Evolutionary conservation across 1,139 yeast species (phyloP).

Genomic region (Candida pseudoviswanathii): DNA sequence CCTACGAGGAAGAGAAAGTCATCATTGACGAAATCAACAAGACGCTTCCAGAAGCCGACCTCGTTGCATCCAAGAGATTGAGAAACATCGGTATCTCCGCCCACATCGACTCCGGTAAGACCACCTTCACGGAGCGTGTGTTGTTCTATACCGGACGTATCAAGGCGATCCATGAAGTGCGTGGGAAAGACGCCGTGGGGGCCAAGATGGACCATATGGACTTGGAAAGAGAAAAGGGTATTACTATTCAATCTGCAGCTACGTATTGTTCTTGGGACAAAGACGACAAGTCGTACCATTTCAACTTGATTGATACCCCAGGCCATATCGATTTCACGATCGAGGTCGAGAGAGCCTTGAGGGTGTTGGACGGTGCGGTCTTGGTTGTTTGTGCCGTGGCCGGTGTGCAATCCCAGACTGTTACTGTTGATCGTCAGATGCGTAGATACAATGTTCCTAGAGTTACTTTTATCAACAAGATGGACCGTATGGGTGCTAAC

Average conservation of each 20-base stretch:
- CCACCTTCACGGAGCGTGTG: constrained; percentile 95
- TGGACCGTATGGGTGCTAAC: constrained; percentile 99
- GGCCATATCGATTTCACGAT: constrained; percentile 98
- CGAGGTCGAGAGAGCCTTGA: constrained; percentile 95
- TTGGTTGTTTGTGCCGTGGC: constrained; percentile 97
- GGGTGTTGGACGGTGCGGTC: constrained; percentile 98
- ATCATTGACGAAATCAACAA: constrained; percentile 61
- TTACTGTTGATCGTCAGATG: constrained; percentile 98
- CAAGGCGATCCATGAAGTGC: constrained; percentile 95
- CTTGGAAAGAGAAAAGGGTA: constrained; percentile 94
- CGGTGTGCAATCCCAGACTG: constrained; percentile 98
- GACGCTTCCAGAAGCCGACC: constrained; percentile 59
- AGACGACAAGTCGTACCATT: constrained; percentile 68
- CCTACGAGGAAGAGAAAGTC: constrained; percentile 74
- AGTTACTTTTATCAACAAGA: constrained; percentile 92
- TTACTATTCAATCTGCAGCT: constrained; percentile 98
- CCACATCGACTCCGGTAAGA: constrained; percentile 81
- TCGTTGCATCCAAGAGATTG: constrained; percentile 55
- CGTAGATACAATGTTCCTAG: constrained; percentile 97
- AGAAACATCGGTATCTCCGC: constrained; percentile 98
- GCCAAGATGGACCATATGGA: constrained; percentile 96
- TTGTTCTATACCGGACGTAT: constrained; percentile 95
- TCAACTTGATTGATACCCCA: constrained; percentile 95
- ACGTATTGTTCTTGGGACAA: constrained; percentile 97
- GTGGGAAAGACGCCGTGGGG: constrained; percentile 97